Evolutionary conservation across 1,139 yeast species (phyloP).

Genomic region (Debaryomyces fabryi): DNA sequence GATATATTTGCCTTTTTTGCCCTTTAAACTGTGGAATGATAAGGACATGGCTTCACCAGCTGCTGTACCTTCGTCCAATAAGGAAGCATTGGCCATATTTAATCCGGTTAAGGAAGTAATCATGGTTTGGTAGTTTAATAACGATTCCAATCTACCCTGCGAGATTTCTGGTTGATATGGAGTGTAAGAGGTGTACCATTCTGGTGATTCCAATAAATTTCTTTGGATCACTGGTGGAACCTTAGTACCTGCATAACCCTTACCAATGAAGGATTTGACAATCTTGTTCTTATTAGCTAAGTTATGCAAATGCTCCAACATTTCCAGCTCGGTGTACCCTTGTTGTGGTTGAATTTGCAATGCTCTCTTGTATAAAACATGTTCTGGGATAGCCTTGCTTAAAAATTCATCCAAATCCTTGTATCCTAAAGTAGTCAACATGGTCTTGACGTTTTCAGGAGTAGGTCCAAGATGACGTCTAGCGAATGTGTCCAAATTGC

Average conservation of each 20-base stretch:
- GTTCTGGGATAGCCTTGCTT: conserved; percentile 72
- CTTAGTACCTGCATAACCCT: conserved; percentile 90
- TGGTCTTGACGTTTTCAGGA: conserved; percentile 58
- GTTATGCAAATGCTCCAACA: conserved; percentile 66
- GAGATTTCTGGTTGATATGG: conserved; percentile 98
- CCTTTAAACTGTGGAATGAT: conserved; percentile 68
- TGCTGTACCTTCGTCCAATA: conserved; percentile 95
- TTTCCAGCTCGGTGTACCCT: conserved; percentile 82
- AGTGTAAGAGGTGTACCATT: conserved; percentile 98
- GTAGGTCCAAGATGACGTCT: conserved; percentile 92
- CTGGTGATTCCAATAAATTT: conserved; percentile 89
- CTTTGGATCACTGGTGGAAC: conserved; percentile 93
- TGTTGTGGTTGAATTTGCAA: conserved; percentile 62
- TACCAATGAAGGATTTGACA: conserved; percentile 81
- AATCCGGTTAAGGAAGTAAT: conserved; percentile 88
- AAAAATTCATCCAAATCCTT: conserved; percentile 71
- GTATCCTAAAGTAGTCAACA: conserved; percentile 72
- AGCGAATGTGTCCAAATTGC: conserved; percentile 75
- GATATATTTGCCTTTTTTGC: conserved; percentile 68
- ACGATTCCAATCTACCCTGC: conserved; percentile 90
- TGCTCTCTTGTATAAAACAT: conserved; percentile 68
- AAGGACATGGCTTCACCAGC: conserved; percentile 97
- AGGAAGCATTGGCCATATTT: conserved; percentile 89
- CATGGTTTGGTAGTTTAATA: conserved; percentile 89
- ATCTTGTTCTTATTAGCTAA: conserved; percentile 76